Conservation (phyloP, 1,139 yeast species). For the Diutina scorzettiae region DNA sequence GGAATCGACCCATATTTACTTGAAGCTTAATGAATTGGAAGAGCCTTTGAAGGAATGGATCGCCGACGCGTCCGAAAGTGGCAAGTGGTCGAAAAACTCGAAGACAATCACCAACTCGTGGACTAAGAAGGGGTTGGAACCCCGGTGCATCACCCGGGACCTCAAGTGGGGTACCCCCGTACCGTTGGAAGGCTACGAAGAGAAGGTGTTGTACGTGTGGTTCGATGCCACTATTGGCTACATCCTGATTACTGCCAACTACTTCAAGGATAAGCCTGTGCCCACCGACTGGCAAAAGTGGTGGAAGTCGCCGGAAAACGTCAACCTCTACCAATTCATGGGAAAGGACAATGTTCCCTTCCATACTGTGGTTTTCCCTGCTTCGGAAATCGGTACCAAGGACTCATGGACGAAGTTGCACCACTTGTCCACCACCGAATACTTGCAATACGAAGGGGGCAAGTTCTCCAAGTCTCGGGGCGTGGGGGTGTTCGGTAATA, state of each 20-base stretch:
- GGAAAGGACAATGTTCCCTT: slow-evolving; percentile 98
- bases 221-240: slow-evolving; percentile 97
- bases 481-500: slow-evolving; percentile 95
- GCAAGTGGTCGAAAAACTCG: slow-evolving; percentile 88
- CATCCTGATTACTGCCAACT: slow-evolving; percentile 89
- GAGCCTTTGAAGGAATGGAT: slow-evolving; percentile 66
- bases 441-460: slow-evolving; percentile 94
- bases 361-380: slow-evolving; percentile 97
- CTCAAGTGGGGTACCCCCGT: slow-evolving; percentile 98
- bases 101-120: slow-evolving; percentile 81
- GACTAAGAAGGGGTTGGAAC: slow-evolving; percentile 86
- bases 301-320: slow-evolving; percentile 88
- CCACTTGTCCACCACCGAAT: slow-evolving; percentile 90
- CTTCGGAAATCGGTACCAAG: slow-evolving; percentile 76
- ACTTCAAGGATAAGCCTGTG: slow-evolving; percentile 42
- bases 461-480: slow-evolving; percentile 95
- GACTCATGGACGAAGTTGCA: slow-evolving; percentile 87
- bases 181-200: slow-evolving; percentile 69
- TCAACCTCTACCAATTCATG: slow-evolving; percentile 89
- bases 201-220: slow-evolving; percentile 95
- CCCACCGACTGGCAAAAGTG: slow-evolving; percentile 51
- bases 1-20: slow-evolving; percentile 76
- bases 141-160: slow-evolving; percentile 96
- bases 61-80: slow-evolving; percentile 49
- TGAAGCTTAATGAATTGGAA: slow-evolving; percentile 75